Base-by-base conservation (phyloP, 768 basidiomycete species). In the Saitozyma sp. region DNA sequence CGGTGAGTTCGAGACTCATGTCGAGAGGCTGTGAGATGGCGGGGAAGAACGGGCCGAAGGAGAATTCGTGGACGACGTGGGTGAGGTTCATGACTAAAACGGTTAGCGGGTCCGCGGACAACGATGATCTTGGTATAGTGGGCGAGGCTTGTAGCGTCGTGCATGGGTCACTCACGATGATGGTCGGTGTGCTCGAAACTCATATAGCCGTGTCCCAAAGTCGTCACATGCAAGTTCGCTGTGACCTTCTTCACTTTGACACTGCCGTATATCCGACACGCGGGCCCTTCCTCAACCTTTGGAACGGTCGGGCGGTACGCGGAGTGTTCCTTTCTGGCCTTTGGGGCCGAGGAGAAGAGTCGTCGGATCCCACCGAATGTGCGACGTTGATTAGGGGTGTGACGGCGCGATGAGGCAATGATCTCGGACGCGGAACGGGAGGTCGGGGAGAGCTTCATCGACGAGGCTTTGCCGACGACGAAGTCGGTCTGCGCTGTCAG, bases 41-140 rank as follows among this genome's bases (percentile, higher is more conserved):
- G 2, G 95, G 95, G 83, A 96, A 97, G 82, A 89, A 88, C 2
- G 93, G 90, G 0, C 95, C 95, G 66, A 98, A 98, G 0, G 93
- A 96, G 77, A 97, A 96, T 79, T 99, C 95, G 56, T 88, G 88
- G 73, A 98, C 93, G 65, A 96, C 87, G 82, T 98, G 95, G 3
- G 91, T 92, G 42, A 99, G 84, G 74, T 99, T 99, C 91, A 97
- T 93, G 68, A 88, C 92, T 95, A 13, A 1, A 5, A 3, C 37
- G 16, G 39, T 53, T 43, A 58, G 50, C 56, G 10, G 16, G 6
- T 14, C 6, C 50, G 53, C 29, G 41, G 50, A 37, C 3, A 0
- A 0, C 43, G 54, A 64, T 41, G 3, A 10, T 38, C 17, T 38
- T 52, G 38, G 56, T 20, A 46, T n/a, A 40, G 39, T 19, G 11